Evolutionary conservation across 352 stramenopile species (phyloP).

Genomic region (Albugo candida): DNA sequence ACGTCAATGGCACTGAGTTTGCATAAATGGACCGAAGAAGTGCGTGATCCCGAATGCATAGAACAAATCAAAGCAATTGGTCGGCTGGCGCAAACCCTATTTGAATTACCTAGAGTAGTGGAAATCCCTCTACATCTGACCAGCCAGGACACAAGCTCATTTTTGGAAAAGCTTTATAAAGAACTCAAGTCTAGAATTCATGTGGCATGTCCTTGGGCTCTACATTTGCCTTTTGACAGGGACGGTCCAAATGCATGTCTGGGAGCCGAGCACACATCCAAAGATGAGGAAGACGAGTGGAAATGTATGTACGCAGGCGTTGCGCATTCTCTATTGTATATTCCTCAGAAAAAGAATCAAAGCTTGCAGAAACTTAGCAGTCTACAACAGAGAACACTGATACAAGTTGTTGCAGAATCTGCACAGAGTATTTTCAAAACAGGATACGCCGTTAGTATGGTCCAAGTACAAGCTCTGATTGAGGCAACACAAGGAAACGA

Average conservation of each 20-base stretch:
- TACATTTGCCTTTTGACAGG: too few species aligned
- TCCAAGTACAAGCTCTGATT: constrained; percentile 63
- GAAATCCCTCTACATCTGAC: constrained; percentile 14
- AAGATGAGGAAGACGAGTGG: constrained; percentile 13
- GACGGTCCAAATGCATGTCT: too few species aligned
- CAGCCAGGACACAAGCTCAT: constrained; percentile 22
- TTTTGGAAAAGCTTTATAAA: constrained; percentile 21
- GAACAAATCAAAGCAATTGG: constrained; percentile 50
- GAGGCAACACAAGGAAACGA: constrained; percentile 20
- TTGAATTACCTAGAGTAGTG: not conserved
- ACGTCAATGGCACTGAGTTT: constrained; percentile 75
- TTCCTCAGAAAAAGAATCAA: constrained; percentile 17
- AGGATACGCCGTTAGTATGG: constrained; percentile 21
- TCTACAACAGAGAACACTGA: constrained; percentile 72
- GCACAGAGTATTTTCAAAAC: constrained; percentile 38
- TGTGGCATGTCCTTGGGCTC: too few species aligned
- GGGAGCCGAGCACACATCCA: constrained; percentile 6
- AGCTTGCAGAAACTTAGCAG: constrained; percentile 53
- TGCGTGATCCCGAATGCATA: constrained; percentile 39
- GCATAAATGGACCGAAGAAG: constrained; percentile 70
- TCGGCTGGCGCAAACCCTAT: not conserved
- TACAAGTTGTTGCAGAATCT: constrained; percentile 49
- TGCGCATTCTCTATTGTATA: constrained; percentile 48
- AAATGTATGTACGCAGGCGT: constrained; percentile 49
- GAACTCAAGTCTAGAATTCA: constrained; percentile 8